Conservation (phyloP, 2,329 filamentous ascomycete genomes). For the Colletotrichum coccodes region DNA sequence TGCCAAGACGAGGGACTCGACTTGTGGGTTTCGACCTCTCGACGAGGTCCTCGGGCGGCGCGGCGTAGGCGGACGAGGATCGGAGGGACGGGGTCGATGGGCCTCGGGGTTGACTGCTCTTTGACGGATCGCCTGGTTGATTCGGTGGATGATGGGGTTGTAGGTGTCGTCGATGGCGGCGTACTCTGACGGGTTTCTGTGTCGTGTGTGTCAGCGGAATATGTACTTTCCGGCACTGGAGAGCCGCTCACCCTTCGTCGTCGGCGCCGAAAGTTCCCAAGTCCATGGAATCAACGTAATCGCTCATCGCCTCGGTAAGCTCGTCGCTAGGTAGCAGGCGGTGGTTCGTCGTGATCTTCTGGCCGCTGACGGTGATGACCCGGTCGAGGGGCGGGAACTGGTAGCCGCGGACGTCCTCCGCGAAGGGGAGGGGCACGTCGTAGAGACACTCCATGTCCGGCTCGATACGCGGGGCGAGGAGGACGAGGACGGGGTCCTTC, state of each 20-base stretch:
- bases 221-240: too few species aligned
- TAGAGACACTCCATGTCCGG: conserved; percentile 85
- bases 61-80: conserved; percentile 78
- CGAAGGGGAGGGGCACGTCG: conserved; percentile 90
- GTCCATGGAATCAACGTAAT: conserved; percentile 95
- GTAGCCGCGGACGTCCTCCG: conserved; percentile 91
- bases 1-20: conserved; percentile 73
- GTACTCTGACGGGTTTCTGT: conserved; percentile 69
- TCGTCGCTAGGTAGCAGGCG: conserved; percentile 82
- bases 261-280: conserved; percentile 76
- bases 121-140: conserved; percentile 86
- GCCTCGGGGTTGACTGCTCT: conserved; percentile 80
- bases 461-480: conserved; percentile 85
- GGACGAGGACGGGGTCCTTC: conserved; percentile 79
- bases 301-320: conserved; percentile 83
- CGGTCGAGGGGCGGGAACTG: conserved; percentile 90
- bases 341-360: conserved; percentile 77
- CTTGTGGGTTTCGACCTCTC: conserved; percentile 62
- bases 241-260: conserved; percentile 73
- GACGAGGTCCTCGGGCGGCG: conserved; percentile 75
- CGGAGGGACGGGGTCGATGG: conserved; percentile 69
- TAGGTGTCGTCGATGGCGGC: conserved; percentile 83
- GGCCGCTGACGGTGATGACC: conserved; percentile 87
- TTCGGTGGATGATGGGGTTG: conserved; percentile 86
- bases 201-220: conserved; percentile 28